Percentiles rank a stretch among this genome's conserved stretches.
phyloP scores from a whole-genome alignment of 371 early-diverging fungal genomes.

The Lichtheimia ornata region DNA sequence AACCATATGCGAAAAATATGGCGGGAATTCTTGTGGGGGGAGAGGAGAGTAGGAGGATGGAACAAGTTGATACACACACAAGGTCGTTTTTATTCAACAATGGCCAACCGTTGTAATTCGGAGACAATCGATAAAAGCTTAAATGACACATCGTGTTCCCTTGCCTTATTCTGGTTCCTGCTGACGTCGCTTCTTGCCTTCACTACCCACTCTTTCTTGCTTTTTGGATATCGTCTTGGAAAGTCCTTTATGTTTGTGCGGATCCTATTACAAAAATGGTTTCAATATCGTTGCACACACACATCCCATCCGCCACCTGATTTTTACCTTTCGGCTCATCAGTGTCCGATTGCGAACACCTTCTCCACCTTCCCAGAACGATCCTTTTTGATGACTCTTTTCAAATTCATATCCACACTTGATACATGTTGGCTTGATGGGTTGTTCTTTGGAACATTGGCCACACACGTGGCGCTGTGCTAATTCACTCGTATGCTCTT shows the following conservation, averaged over 20 bases:
- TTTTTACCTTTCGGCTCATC: conserved; percentile 83
- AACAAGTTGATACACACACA: background rate
- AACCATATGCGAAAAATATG: conserved; percentile 6
- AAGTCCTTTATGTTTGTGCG: conserved; percentile 47
- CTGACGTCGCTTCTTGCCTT: conserved; percentile 31
- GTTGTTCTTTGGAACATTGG: conserved; percentile 86
- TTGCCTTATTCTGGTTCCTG: conserved; percentile 7
- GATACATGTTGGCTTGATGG: conserved; percentile 37
- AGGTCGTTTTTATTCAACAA: background rate
- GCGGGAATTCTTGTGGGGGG: background rate
- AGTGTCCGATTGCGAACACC: conserved; percentile 80
- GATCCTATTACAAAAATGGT: conserved; percentile 26
- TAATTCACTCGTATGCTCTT: conserved; percentile 68
- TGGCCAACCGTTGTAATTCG: too few relatives aligned
- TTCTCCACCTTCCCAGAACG: conserved; percentile 98
- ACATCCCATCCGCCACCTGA: conserved; percentile 17
- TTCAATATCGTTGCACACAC: background rate
- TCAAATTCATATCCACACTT: conserved; percentile 75
- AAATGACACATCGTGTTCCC: conserved; percentile 3
- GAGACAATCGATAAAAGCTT: conserved; percentile 1
- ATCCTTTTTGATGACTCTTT: conserved; percentile 44
- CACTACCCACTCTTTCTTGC: conserved; percentile 56
- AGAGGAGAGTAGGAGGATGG: too few relatives aligned
- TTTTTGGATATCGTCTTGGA: conserved; percentile 58
- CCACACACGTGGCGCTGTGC: conserved; percentile 95